Evolutionary conservation across 257 asterid species (phyloP), one percentile per base, ranked within the genome.

Genomic region (Fraxinus cuspidata): DNA sequence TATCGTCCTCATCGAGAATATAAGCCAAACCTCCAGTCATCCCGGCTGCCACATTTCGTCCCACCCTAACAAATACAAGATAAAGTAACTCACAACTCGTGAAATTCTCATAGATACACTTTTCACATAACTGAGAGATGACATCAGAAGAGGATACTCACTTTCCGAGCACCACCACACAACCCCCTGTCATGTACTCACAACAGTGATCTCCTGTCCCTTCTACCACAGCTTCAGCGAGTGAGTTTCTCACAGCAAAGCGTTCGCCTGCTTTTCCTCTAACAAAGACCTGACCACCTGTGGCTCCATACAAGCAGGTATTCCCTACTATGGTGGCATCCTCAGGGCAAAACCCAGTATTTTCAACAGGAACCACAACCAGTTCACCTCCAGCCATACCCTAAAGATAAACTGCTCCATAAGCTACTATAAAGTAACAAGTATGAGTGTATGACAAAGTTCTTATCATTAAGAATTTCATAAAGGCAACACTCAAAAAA

Each of bases 351-450:
- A 95, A 93, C 79, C 99, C 99, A 18, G 90, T 83, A 37, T 80
- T 87, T 73, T 88, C 92, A 2, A 86, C 97, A 3, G 99, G 99
- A 75, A 90, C 87, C 47, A 95, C 94, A 23, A 89, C 94, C 78
- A 93, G 72, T 81, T 92, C 98, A 47, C 99, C 99, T 76, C 98
- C 99, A 19, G 98, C 98, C 97, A 95, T 93, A 86, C 99, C 99
- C 99, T 95, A 25, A n/a, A 74, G 78, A 74, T 23, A 29, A 49
- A 78, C 1, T 9, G 74, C 75, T 67, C 32, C 51, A 63, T 83
- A 56, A 83, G 79, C 76, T 63, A 71, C 80, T 69, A 65, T 63
- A 70, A 29, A 32, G 29, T 47, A 49, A 49, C 31, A 21, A 32
- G 18, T 66, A 42, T 23, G 16, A 60, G 13, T n/a, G 18, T 66